Conservation (phyloP, 306 rosid species). For the Prunus mume region DNA sequence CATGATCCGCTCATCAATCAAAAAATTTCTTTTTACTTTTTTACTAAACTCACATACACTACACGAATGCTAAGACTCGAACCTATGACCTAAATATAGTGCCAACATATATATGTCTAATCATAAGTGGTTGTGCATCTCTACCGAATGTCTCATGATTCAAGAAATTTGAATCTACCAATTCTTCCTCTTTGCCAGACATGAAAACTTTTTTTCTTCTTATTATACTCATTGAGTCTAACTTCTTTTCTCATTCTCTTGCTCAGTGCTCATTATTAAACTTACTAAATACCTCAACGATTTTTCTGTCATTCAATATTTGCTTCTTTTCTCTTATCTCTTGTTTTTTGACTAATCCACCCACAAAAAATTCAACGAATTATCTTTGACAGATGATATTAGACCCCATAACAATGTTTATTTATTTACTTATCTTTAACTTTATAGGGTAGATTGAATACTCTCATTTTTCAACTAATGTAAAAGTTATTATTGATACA, state of each 20-base stretch:
- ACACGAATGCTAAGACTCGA: rapidly evolving
- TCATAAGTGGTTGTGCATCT: not conserved
- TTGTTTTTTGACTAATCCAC: not conserved
- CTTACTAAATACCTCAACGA: not conserved
- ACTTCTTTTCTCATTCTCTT: not conserved
- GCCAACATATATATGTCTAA: too few species aligned
- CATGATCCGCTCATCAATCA: too few species aligned
- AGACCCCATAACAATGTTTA: not conserved
- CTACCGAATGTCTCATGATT: not conserved
- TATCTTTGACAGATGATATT: not conserved
- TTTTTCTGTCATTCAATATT: not conserved
- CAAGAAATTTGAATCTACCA: not conserved
- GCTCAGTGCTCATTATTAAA: not conserved
- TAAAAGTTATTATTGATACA: too few species aligned
- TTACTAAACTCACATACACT: too few species aligned
- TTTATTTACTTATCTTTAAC: not conserved
- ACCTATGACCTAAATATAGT: too few species aligned
- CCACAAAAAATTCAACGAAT: not conserved
- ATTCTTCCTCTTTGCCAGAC: not conserved
- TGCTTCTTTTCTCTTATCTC: not conserved
- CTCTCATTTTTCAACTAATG: too few species aligned
- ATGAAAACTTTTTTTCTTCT: not conserved
- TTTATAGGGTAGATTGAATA: not conserved
- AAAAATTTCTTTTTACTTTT: too few species aligned
- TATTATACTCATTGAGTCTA: not conserved